phyloP scores from a whole-genome alignment of 1,284 basidiomycete species.

The Salmacisia buchloeana region DNA sequence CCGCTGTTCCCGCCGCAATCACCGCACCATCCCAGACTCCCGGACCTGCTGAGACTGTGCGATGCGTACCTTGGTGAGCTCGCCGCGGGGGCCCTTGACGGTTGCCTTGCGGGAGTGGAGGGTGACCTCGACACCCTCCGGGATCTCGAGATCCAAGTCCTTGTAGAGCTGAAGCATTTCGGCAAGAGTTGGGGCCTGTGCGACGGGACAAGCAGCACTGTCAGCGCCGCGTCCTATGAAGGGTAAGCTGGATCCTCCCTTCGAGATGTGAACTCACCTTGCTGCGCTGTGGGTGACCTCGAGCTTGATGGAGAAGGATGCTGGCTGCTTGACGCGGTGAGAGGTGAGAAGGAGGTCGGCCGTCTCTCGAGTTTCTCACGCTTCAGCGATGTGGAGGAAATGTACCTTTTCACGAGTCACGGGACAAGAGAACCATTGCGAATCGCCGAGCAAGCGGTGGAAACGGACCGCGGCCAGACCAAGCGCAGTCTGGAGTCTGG shows the following conservation, averaged over 20 bases:
- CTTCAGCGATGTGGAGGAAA: no score
- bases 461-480: no score
- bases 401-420: no score
- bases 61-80: constrained; percentile 46
- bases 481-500: no score
- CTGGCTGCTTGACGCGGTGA: no score
- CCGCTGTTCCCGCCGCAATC: neutral
- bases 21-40: neutral
- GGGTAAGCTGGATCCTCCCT: no score
- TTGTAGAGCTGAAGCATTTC: constrained; percentile 51
- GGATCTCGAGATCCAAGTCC: constrained; percentile 49
- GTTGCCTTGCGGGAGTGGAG: constrained; percentile 44
- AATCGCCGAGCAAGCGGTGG: no score
- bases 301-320: neutral
- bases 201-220: neutral
- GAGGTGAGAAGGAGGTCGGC: no score
- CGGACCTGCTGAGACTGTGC: neutral
- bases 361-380: no score
- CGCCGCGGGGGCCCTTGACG: constrained; percentile 50
- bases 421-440: no score
- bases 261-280: neutral
- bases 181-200: neutral
- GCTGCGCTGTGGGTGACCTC: neutral
- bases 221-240: no score
- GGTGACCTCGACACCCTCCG: constrained; percentile 37